These are phyloP conservation scores for Trichoderma sp. DNA, from an alignment of 2,329 filamentous ascomycete genomes.

Conservation along the genomic window DNA sequence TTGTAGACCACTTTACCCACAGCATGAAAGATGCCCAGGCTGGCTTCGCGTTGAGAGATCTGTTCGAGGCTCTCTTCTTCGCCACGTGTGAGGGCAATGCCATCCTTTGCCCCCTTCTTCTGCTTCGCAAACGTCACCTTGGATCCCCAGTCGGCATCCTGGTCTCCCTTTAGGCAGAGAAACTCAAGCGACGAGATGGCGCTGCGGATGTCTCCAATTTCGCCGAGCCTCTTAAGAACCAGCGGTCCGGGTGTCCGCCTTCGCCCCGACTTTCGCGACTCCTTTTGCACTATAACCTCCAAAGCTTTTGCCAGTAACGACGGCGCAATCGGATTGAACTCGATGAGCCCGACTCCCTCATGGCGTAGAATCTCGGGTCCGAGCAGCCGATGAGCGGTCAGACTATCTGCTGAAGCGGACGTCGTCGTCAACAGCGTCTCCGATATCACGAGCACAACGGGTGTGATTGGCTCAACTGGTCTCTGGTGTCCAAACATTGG, in stretches of 20 bases:
- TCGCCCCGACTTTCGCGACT: constrained; percentile 76
- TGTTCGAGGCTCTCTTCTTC: constrained; percentile 80
- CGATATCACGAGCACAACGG: constrained; percentile 86
- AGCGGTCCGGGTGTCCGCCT: constrained; percentile 74
- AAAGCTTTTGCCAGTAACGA: constrained; percentile 84
- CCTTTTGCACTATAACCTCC: constrained; percentile 79
- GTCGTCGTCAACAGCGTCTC: constrained; percentile 86
- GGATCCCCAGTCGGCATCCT: constrained; percentile 73
- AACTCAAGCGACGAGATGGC: constrained; percentile 94
- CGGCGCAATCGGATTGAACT: constrained; percentile 90
- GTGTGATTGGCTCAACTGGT: constrained; percentile 57
- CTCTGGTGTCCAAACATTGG: constrained; percentile 49
- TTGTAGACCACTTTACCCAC: constrained; percentile 97
- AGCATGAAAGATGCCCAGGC: constrained; percentile 91
- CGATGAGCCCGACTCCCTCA: constrained; percentile 75
- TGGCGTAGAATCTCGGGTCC: constrained; percentile 85
- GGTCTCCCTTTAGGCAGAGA: constrained; percentile 79
- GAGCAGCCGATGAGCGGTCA: constrained; percentile 87
- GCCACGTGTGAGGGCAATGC: constrained; percentile 66
- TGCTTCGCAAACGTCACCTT: constrained; percentile 71
- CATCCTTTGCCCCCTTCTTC: constrained; percentile 62
- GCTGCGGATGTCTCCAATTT: constrained; percentile 88
- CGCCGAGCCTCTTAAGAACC: constrained; percentile 77
- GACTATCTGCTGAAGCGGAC: constrained; percentile 82
- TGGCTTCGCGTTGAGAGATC: constrained; percentile 84